Percentiles rank a stretch among this genome's conserved stretches.
Evolutionary conservation across 805 yeast genomes (phyloP).

Genomic region (Ogataea methanolica): DNA sequence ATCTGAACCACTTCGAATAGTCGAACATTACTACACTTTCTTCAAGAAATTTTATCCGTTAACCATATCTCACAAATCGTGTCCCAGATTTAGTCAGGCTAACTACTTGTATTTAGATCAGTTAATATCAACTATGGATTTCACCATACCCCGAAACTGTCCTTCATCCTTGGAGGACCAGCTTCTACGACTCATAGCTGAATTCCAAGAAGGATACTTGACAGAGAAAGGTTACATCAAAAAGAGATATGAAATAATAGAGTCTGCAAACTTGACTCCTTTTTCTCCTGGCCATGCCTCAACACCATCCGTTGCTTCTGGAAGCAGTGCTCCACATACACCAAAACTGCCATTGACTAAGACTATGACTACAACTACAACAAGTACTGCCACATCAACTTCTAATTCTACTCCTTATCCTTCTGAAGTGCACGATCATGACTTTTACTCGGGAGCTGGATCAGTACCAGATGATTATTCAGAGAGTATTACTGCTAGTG

Average conservation of each 20-base stretch:
- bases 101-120: no score
- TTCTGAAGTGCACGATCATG: conserved; percentile 12
- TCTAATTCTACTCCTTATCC: conserved; percentile 12
- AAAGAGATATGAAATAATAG: conserved; percentile 43
- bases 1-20: not conserved
- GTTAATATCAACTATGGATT: conserved; percentile 32
- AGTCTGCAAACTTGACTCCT: conserved; percentile 3
- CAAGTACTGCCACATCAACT: conserved; percentile 9
- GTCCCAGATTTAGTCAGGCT: no score
- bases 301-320: not conserved
- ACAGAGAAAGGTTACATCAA: conserved; percentile 70
- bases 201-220: conserved; percentile 62
- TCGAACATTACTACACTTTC: not conserved
- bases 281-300: conserved; percentile 1
- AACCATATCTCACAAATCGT: no score
- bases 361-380: conserved; percentile 2
- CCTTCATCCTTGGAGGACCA: conserved; percentile 33
- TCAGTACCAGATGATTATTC: conserved; percentile 9
- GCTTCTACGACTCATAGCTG: conserved; percentile 41
- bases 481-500: conserved; percentile 10
- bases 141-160: conserved; percentile 41
- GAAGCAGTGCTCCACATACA: conserved; percentile 4
- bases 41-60: no score
- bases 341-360: conserved; percentile 10
- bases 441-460: conserved; percentile 3